Percentiles rank a stretch among this genome's conserved stretches.
phyloP scores from a whole-genome alignment of 495 filamentous ascomycete genomes.

The Alectoria sarmentosa region DNA sequence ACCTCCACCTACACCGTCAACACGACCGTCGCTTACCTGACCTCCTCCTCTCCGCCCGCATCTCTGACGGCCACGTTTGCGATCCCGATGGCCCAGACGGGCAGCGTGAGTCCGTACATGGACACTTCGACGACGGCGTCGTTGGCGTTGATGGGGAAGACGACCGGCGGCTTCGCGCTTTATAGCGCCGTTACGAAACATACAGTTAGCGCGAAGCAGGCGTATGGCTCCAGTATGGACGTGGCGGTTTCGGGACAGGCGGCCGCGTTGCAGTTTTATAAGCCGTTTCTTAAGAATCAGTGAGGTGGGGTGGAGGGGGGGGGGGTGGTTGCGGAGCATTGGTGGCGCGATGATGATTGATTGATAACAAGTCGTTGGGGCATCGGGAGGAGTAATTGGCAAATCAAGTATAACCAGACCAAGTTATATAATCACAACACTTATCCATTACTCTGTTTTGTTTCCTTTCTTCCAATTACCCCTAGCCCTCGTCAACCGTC shows the following conservation, averaged over 20 bases:
- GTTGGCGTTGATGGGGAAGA: constrained; percentile 16
- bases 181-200: constrained; percentile 16
- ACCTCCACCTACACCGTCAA: constrained; percentile 19
- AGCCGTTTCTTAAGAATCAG: constrained; percentile 13
- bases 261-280: constrained; percentile 20
- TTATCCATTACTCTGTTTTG: too few species aligned
- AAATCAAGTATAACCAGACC: too few species aligned
- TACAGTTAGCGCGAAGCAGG: constrained; percentile 20
- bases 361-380: too few species aligned
- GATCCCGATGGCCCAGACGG: constrained; percentile 19
- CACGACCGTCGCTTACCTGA: constrained; percentile 23
- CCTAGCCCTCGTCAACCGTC: too few species aligned
- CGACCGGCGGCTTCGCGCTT: constrained; percentile 13
- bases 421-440: too few species aligned
- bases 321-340: neutral
- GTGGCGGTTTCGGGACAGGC: constrained; percentile 18
- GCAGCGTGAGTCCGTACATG: constrained; percentile 19
- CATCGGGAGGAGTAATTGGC: too few species aligned
- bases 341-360: too few species aligned
- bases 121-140: constrained; percentile 17
- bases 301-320: neutral
- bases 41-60: constrained; percentile 12
- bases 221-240: constrained; percentile 18
- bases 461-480: too few species aligned
- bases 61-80: constrained; percentile 21